These are phyloP conservation scores for Eucalyptus victrix DNA, from an alignment of 345 rosid species.

Conservation along the genomic window DNA sequence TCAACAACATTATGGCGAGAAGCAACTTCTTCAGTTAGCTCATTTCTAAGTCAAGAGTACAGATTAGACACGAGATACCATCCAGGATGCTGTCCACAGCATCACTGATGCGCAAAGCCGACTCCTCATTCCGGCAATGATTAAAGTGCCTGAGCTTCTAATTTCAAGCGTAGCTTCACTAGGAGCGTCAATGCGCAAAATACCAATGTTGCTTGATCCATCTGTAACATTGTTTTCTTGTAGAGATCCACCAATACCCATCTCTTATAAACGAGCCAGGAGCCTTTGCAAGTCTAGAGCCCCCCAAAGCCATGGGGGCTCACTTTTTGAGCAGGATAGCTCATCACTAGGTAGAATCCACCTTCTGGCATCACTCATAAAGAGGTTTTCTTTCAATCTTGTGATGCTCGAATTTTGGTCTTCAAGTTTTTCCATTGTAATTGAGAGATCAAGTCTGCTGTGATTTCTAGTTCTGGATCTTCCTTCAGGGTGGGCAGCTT, in stretches of 20 bases:
- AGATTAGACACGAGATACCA: too few relatives aligned
- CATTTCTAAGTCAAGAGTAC: too few relatives aligned
- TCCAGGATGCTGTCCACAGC: too few relatives aligned
- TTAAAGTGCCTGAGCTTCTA: too few relatives aligned
- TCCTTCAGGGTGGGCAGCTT: slow-evolving; percentile 18
- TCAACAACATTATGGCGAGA: too few relatives aligned
- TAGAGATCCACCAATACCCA: slow-evolving; percentile 39
- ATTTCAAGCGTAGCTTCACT: too few relatives aligned
- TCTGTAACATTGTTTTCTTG: background rate
- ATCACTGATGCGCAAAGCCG: too few relatives aligned
- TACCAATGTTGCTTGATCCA: rapidly evolving
- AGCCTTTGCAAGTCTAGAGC: slow-evolving; percentile 33
- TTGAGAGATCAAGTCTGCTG: slow-evolving; percentile 34
- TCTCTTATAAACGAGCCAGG: slow-evolving; percentile 20
- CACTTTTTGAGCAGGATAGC: slow-evolving; percentile 4
- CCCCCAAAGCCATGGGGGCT: slow-evolving; percentile 35
- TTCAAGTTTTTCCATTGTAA: slow-evolving; percentile 36
- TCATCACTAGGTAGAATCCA: slow-evolving; percentile 21
- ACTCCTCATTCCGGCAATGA: too few relatives aligned
- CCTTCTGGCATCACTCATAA: slow-evolving; percentile 30
- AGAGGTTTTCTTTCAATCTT: slow-evolving; percentile 53
- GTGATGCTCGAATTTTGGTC: slow-evolving; percentile 22
- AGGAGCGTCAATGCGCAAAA: too few relatives aligned
- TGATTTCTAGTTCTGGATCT: slow-evolving; percentile 28
- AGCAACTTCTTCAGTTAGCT: too few relatives aligned